Conservation (phyloP, 352 stramenopile species). For the Phytophthora cactorum region DNA sequence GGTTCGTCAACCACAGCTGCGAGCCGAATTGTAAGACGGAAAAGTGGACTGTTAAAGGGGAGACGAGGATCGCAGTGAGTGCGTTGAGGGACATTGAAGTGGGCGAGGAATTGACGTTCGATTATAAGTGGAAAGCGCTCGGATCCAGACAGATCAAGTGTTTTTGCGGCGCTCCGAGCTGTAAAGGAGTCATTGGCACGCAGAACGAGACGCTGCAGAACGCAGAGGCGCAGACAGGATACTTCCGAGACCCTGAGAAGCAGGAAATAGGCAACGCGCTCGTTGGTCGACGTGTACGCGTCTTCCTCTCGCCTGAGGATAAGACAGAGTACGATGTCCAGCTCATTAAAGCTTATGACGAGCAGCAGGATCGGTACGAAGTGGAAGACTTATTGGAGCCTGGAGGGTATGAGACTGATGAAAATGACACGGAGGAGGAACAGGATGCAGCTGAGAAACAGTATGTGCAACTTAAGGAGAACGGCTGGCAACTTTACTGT, state of each 20-base stretch:
- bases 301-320: slow-evolving; percentile 67
- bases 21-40: slow-evolving; percentile 96
- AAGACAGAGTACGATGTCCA: slow-evolving; percentile 64
- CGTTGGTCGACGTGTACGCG: slow-evolving; percentile 62
- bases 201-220: slow-evolving; percentile 50
- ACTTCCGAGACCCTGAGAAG: slow-evolving; percentile 71
- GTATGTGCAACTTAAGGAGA: slow-evolving; percentile 44
- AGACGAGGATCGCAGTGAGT: slow-evolving; percentile 94
- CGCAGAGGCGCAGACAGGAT: slow-evolving; percentile 44
- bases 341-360: slow-evolving; percentile 55
- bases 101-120: slow-evolving; percentile 95
- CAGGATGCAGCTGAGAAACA: slow-evolving; percentile 37
- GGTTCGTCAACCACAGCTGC: slow-evolving; percentile 97
- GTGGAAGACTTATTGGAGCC: slow-evolving; percentile 49
- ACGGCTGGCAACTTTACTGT: slow-evolving; percentile 80
- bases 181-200: slow-evolving; percentile 81
- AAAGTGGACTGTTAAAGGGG: slow-evolving; percentile 93
- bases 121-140: slow-evolving; percentile 96
- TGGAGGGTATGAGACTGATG: slow-evolving; percentile 39
- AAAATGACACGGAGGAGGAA: slow-evolving; percentile 50
- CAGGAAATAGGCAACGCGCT: slow-evolving; percentile 54
- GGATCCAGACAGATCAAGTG: slow-evolving; percentile 85
- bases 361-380: slow-evolving; percentile 55
- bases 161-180: slow-evolving; percentile 66
- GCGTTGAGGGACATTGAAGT: slow-evolving; percentile 88